phyloP scores from a whole-genome alignment of 2,329 filamentous ascomycete species.

The Sclerotinia spermophila region DNA sequence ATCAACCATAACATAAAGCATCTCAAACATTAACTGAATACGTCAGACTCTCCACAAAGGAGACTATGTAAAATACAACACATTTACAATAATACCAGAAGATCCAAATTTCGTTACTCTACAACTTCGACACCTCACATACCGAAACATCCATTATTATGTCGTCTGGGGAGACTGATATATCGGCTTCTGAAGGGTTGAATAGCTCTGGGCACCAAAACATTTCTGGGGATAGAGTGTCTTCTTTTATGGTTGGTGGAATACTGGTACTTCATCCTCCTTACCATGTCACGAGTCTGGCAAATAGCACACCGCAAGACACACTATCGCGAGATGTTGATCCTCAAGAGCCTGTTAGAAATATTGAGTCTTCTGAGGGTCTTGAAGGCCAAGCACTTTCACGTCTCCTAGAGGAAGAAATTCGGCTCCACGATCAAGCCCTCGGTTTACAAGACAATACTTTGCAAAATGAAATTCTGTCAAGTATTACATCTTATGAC shows the following conservation, averaged over 20 bases:
- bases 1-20: neutral
- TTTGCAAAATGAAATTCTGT: neutral
- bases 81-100: neutral
- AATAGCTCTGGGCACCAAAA: neutral
- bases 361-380: no score
- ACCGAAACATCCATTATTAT: neutral
- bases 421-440: no score
- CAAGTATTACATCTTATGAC: neutral
- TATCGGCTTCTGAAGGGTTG: neutral
- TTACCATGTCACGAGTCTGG: no score
- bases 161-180: neutral
- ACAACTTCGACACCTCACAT: neutral
- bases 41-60: neutral
- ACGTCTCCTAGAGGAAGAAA: no score
- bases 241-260: no score
- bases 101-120: neutral
- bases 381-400: no score
- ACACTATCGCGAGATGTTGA: no score
- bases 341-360: no score
- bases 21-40: neutral
- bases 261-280: no score
- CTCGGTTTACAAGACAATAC: neutral
- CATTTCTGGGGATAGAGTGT: neutral
- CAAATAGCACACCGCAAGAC: no score
- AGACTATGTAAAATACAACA: neutral